Base-by-base conservation (phyloP, 1,284 basidiomycete species). In the Leccinum insolens region DNA sequence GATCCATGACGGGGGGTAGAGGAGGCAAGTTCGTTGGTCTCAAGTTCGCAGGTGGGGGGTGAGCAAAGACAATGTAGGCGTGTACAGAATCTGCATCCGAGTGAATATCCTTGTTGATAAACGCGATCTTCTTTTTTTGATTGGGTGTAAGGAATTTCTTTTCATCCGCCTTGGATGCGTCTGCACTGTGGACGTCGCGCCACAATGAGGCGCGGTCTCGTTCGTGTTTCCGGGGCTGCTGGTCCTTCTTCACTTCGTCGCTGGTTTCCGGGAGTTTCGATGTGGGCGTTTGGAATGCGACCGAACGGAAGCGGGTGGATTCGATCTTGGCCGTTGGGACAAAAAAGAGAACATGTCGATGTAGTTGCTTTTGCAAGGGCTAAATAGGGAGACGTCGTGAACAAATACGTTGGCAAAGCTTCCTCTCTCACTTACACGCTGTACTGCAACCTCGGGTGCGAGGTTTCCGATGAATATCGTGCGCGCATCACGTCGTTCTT, bases 401-500 rank as follows among this genome's bases (percentile, higher is more conserved):
- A 68, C 15, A 61, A 60, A 14, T 15, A 46, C 57, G 31, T 17
- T 55, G 52, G 57, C 61, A 44, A 61, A 15, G 61, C 52, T n/a
- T 4, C 25, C 12, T 60, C 62, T 60, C 4, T 20, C 25, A 78
- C 78, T 71, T 78, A 95, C 95, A 79, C 89, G 91, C 73, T 86
- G 89, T 66, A 92, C 91, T 17, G 89, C 90, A 8, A 93, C 87
- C 6, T 93, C 89, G 2, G 93, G 83, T 3, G 91, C 88, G 0
- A 99, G 82, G 77, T 99, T 99, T 11, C 97, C 97, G n/a, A 99
- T 80, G 77, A 99, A 99, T 64, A 98, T 83, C 2, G 96, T 98
- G 34, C 96, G 87, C 20, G 86, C 84, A 75, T 98, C 90, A 63
- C 92, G 85, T 68, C 87, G 88, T 65, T 87, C 88, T 11, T 84